Evolutionary conservation across 2,329 filamentous ascomycete species (phyloP).

Genomic region (Fusarium redolens): DNA sequence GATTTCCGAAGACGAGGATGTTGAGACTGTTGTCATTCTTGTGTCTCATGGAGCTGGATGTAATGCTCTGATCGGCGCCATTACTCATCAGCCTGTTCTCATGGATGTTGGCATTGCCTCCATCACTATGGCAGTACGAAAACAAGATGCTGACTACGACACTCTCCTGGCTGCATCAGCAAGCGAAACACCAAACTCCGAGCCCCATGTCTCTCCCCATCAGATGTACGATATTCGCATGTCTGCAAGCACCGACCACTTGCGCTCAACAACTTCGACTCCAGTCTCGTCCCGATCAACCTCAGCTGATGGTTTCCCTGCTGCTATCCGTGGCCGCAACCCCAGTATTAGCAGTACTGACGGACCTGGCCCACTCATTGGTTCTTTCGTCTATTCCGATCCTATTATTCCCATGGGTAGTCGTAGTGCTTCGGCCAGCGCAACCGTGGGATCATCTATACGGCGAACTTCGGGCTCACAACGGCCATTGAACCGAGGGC

Average conservation of each 20-base stretch:
- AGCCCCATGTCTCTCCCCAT: slow-evolving; percentile 59
- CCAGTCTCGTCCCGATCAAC: slow-evolving; percentile 50
- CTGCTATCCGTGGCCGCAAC: slow-evolving; percentile 38
- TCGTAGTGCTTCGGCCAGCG: slow-evolving; percentile 60
- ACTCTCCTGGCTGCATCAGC: slow-evolving; percentile 47
- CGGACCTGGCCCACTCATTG: slow-evolving; percentile 46
- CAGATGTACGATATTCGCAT: slow-evolving; percentile 79
- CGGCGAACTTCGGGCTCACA: slow-evolving; percentile 48
- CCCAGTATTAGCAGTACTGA: slow-evolving; percentile 39
- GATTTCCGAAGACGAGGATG: slow-evolving; percentile 65
- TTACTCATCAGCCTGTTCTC: slow-evolving; percentile 91
- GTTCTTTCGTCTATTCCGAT: slow-evolving; percentile 55
- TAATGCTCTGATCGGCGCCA: slow-evolving; percentile 91
- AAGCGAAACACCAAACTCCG: slow-evolving; percentile 36
- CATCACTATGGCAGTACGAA: slow-evolving; percentile 85
- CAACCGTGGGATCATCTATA: slow-evolving; percentile 44
- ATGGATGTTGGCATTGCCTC: slow-evolving; percentile 92
- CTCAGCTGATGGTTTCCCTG: slow-evolving; percentile 45
- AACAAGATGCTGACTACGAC: slow-evolving; percentile 57
- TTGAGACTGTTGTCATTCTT: slow-evolving; percentile 83
- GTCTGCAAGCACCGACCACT: slow-evolving; percentile 79
- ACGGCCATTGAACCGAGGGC: slow-evolving; percentile 36
- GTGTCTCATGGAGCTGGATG: slow-evolving; percentile 96
- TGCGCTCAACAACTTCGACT: slow-evolving; percentile 60
- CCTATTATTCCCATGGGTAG: slow-evolving; percentile 55